phyloP scores from a whole-genome alignment of 1,139 yeast species.

The Blastobotrys serpentis region DNA sequence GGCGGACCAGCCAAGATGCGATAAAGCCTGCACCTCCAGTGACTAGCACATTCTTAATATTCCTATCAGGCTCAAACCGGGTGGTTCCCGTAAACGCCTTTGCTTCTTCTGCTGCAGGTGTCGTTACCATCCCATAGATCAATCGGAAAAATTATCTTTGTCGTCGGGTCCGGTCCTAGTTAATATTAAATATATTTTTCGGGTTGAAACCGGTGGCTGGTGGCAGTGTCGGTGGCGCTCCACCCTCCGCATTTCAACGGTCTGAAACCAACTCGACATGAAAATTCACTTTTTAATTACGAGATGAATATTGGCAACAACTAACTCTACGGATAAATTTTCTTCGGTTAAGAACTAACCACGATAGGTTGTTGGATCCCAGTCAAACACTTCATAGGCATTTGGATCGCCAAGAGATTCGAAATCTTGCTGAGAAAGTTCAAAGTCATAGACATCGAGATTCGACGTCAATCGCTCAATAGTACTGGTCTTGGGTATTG shows the following conservation, averaged over 20 bases:
- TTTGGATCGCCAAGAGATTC: conserved; percentile 21
- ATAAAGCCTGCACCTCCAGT: conserved; percentile 65
- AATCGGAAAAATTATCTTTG: not conserved
- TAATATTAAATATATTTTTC: not conserved
- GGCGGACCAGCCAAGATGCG: conserved; percentile 52
- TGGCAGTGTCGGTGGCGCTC: not conserved
- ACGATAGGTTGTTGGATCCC: conserved; percentile 27
- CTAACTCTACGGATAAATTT: too few relatives aligned
- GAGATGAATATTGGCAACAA: too few relatives aligned
- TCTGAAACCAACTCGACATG: too few relatives aligned
- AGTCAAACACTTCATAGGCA: conserved; percentile 24
- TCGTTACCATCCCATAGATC: too few relatives aligned
- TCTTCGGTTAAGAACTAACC: too few relatives aligned
- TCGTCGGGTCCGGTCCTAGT: not conserved
- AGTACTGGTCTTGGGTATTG: conserved; percentile 65
- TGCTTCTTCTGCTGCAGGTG: too few relatives aligned
- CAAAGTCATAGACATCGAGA: conserved; percentile 49
- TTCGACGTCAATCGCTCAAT: conserved; percentile 48
- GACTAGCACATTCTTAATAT: conserved; percentile 41
- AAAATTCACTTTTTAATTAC: too few relatives aligned
- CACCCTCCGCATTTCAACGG: too few relatives aligned
- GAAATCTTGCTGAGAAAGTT: conserved; percentile 26
- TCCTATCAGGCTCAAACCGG: conserved; percentile 25
- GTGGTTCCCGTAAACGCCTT: conserved; percentile 19
- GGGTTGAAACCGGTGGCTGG: too few relatives aligned